Base-by-base conservation (phyloP, 2,329 filamentous ascomycete genomes). In the Alternaria consortialis region DNA sequence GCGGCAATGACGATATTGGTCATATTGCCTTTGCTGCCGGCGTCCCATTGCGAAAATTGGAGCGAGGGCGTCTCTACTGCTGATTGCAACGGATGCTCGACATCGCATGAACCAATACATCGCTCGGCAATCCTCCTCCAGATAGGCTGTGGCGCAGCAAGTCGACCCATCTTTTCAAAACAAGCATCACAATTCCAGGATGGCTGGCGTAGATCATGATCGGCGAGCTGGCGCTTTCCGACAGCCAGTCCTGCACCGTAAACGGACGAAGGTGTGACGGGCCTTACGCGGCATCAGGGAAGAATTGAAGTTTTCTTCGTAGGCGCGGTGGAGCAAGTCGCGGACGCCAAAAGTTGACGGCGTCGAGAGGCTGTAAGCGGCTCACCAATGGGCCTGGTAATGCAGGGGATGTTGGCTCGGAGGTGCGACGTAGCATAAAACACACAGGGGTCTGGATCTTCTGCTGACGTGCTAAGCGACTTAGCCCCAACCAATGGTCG, bases 11-110 rank as follows among this genome's bases (percentile, higher is more conserved):
- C 4, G 66, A 73, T 1, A 58, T 78, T n/a, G 78, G 77, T 1
- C 77, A 79, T 42, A 73, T 80, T 39, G 77, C 76, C 0, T 64
- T 80, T n/a, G 74, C 77, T 13, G 70, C 75, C 0, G 74, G 74
- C 1, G 67, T 70, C 5, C 69, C 73, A 2, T 2, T 74, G 13
- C 66, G 71, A 2, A 71, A 71, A 42, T 44, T 77, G 8, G 73
- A 77, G 36, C 51, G 68, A 58, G 73, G 64, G 8, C 69, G 73
- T 12, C 66, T 75, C 2, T 74, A 76, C 48, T 56, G 31, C 47
- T 75, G 53, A 72, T n/a, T n/a, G n/a, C n/a, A n/a, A n/a, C n/a
- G n/a, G n/a, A n/a, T n/a, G n/a, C n/a, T n/a, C n/a, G n/a, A n/a
- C n/a, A n/a, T n/a, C n/a, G n/a, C n/a, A n/a, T n/a, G n/a, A n/a